These are phyloP conservation scores for Colletotrichum spaethianum DNA, from an alignment of 2,329 filamentous ascomycete genomes.

Conservation along the genomic window DNA sequence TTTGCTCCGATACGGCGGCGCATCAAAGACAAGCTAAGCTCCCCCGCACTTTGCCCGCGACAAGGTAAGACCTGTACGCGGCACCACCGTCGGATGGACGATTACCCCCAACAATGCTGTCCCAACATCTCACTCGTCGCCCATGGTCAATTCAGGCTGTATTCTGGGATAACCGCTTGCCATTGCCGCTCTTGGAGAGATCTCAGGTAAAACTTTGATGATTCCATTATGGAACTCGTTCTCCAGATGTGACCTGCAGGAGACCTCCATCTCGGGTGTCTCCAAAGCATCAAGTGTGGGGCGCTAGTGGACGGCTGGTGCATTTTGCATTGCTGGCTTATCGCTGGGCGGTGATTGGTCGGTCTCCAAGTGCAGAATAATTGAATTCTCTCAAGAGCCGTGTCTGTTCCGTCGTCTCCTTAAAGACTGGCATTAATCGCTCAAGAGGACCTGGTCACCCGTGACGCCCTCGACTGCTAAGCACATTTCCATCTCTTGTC, in stretches of 20 bases:
- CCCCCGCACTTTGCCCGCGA: conserved; percentile 34
- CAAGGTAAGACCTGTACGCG: conserved; percentile 25
- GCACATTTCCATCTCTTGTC: conserved; percentile 35
- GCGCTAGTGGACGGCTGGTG: conserved; percentile 40
- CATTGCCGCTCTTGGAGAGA: conserved; percentile 31
- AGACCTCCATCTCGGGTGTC: conserved; percentile 38
- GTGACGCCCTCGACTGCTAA: conserved; percentile 25
- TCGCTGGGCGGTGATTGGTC: conserved; percentile 49
- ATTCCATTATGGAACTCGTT: conserved; percentile 43
- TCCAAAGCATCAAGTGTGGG: conserved; percentile 40
- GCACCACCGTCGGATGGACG: conserved; percentile 26
- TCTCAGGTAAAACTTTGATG: conserved; percentile 43
- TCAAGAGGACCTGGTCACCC: conserved; percentile 25
- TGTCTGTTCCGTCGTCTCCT: conserved; percentile 36
- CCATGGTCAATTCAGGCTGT: conserved; percentile 19
- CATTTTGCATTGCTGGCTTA: conserved; percentile 47
- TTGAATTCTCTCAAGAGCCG: conserved; percentile 47
- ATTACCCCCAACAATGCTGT: conserved; percentile 35
- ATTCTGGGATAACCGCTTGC: conserved; percentile 35
- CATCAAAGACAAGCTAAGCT: conserved; percentile 29
- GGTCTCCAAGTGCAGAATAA: conserved; percentile 50
- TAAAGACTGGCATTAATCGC: conserved; percentile 41
- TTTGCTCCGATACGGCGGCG: conserved; percentile 32
- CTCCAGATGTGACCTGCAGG: conserved; percentile 42
- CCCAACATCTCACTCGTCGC: conserved; percentile 19